phyloP scores from a whole-genome alignment of 202 grass and related monocot genomes.

The Alloteropsis angusta region DNA sequence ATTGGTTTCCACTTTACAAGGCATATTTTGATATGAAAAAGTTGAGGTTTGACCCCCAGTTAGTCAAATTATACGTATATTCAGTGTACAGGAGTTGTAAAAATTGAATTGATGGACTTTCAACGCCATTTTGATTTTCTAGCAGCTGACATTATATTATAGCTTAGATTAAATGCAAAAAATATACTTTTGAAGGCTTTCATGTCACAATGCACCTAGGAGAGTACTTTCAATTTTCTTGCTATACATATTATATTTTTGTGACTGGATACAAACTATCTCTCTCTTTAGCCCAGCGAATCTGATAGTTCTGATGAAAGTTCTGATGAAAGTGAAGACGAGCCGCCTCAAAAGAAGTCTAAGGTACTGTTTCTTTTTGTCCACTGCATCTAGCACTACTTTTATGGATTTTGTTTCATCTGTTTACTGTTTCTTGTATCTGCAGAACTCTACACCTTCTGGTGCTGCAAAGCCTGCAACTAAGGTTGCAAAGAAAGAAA shows the following conservation, averaged over 20 bases:
- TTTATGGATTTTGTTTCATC: neutral
- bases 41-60: neutral
- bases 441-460: conserved; percentile 37
- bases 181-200: neutral
- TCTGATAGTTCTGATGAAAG: conserved; percentile 72
- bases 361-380: conserved; percentile 36
- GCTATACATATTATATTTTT: conserved; percentile 1
- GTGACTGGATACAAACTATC: neutral
- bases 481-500: conserved; percentile 48
- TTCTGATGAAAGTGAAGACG: conserved; percentile 59
- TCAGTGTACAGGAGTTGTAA: neutral
- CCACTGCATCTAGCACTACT: neutral
- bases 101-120: neutral
- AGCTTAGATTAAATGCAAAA: neutral
- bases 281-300: conserved; percentile 33
- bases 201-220: neutral
- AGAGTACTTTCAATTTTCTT: neutral
- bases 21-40: neutral
- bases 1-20: neutral
- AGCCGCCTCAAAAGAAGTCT: conserved; percentile 65
- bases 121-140: neutral
- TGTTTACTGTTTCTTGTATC: neutral
- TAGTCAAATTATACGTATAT: neutral
- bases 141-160: neutral
- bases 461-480: conserved; percentile 31